Conservation (phyloP, 75 land plant genomes). For the Sequoiadendron giganteum region DNA sequence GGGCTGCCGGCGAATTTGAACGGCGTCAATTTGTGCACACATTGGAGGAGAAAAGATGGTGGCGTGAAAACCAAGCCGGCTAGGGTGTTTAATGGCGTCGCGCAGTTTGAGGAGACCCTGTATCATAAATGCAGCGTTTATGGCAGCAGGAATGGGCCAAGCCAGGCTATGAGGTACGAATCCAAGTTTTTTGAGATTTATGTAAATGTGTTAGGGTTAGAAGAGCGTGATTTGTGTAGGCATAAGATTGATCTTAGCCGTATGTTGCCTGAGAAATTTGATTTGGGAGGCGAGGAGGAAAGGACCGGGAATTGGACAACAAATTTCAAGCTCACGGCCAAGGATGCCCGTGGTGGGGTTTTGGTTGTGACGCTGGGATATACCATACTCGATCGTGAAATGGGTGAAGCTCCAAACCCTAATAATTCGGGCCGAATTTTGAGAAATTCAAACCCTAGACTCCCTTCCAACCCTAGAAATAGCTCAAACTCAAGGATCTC, state of each 20-base stretch:
- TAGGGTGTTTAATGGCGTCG: constrained; percentile 57
- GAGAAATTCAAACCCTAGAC: neutral
- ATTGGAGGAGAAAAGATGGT: constrained; percentile 55
- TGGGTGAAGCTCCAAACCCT: neutral
- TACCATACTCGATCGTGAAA: constrained; percentile 26
- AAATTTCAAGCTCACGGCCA: constrained; percentile 68
- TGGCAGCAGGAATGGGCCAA: constrained; percentile 48
- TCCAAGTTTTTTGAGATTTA: constrained; percentile 70
- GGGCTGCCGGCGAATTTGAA: constrained; percentile 55
- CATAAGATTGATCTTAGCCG: constrained; percentile 83
- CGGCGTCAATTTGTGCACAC: constrained; percentile 49
- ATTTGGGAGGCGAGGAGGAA: constrained; percentile 48
- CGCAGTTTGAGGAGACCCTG: constrained; percentile 87
- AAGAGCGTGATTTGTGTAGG: constrained; percentile 78
- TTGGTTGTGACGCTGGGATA: constrained; percentile 82
- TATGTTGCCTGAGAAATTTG: constrained; percentile 73
- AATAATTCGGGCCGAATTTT: neutral
- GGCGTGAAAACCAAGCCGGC: constrained; percentile 53
- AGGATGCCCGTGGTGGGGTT: constrained; percentile 63
- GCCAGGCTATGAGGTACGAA: constrained; percentile 64
- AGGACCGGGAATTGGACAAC: constrained; percentile 81
- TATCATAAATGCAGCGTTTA: constrained; percentile 60
- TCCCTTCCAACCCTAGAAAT: neutral
- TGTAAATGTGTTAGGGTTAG: constrained; percentile 43
- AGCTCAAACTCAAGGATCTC: neutral